Evolutionary conservation across 2,329 filamentous ascomycete genomes (phyloP).

Genomic region (Penicillium concentricum): DNA sequence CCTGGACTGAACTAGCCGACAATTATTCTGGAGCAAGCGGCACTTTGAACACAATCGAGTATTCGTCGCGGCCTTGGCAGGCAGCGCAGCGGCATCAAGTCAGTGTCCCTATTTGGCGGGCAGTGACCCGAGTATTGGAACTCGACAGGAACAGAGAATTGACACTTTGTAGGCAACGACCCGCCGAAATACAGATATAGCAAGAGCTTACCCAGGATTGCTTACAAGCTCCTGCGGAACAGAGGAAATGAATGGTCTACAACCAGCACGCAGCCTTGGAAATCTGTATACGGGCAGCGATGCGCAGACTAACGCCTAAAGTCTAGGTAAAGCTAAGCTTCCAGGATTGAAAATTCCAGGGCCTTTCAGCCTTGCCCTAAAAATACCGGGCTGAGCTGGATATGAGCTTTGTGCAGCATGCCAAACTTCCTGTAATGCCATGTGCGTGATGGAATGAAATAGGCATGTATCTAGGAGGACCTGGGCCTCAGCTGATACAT

Average conservation of each 20-base stretch:
- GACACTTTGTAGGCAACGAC: background rate
- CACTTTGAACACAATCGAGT: background rate
- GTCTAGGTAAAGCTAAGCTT: background rate
- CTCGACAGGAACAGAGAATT: no score
- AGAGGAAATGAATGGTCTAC: no score
- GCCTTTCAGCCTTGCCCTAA: background rate
- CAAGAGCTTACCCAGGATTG: background rate
- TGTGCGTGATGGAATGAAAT: no score
- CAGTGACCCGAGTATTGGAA: no score
- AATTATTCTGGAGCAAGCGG: no score
- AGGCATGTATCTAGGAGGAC: no score
- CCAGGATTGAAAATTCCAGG: no score
- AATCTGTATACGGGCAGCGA: no score
- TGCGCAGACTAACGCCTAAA: no score
- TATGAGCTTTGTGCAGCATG: background rate
- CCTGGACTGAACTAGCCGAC: no score
- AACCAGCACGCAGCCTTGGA: accelerated
- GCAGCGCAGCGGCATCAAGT: background rate
- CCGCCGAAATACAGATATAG: no score
- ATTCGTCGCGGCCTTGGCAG: background rate
- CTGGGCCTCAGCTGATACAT: no score
- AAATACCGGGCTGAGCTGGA: background rate
- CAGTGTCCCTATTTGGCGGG: background rate
- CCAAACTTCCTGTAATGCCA: background rate
- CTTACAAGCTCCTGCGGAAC: accelerated